Base-by-base conservation (phyloP, 1,284 basidiomycete species). In the Vanrija humicola region DNA sequence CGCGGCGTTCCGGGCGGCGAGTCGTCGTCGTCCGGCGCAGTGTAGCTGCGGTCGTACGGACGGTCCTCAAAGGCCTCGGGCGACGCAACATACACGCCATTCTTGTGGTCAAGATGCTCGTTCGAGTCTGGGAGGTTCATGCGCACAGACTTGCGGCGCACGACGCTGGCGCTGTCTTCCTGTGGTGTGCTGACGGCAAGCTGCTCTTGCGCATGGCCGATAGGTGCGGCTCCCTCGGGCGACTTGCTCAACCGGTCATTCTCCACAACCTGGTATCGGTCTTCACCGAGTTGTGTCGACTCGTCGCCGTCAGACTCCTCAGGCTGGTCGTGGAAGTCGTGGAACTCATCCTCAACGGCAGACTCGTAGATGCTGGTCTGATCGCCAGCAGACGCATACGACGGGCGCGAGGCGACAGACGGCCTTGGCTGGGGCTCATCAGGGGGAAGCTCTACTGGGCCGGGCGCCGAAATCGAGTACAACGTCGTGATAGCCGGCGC, bases 321-420 rank as follows among this genome's bases (percentile, higher is more conserved):
- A 21, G 51, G 57, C 21, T 58, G 28, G 28, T 28, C 51, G 46
- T 53, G 49, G 43, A 44, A 18, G 12, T 10, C 34, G 28, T 34
- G 9, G 34, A 34, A 34, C 8, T 57, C 67, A 38, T 65, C 67
- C 52, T 76, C 75, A 12, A 61, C 55, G 1, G 75, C 75, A 14
- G 71, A 73, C 58, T 76, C 75, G 60, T 76, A 76, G 25, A 77
- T 60, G 38, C 63, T 67, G 15, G 62, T 66, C 6, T 63, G 67
- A 45, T 73, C 72, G 23, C 58, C 65, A 1, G 63, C 60, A 43
- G 39, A 38, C 12, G n/a, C 10, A 18, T 40, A 25, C 9, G 38
- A 38, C 29, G 45, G 44, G n/a, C 34, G 43, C n/a, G 43, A 21
- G 43, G 18, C 43, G 19, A 29, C 16, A 21, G 47, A 25, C 16